Evolutionary conservation across 305 asterid genomes (phyloP).

Genomic region (Lippia alba): DNA sequence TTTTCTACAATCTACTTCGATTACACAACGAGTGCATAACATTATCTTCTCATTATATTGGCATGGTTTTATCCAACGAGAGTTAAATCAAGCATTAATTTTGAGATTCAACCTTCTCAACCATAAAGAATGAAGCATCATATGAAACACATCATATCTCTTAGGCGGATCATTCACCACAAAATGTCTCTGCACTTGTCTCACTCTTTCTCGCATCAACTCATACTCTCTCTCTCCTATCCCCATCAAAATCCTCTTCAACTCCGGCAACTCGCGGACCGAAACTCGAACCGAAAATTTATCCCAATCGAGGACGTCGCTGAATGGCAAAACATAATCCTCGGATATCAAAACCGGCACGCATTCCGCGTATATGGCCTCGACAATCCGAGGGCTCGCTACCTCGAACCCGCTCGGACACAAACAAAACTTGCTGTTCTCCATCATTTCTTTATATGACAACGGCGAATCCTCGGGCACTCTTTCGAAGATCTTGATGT

Average conservation of each 20-base stretch:
- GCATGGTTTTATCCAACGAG: too few relatives aligned
- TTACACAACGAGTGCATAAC: too few relatives aligned
- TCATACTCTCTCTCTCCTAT: slow-evolving; percentile 41
- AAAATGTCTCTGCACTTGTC: slow-evolving; percentile 49
- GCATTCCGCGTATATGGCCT: slow-evolving; percentile 54
- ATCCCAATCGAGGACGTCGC: slow-evolving; percentile 61
- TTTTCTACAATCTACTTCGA: too few relatives aligned
- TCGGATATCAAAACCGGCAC: slow-evolving; percentile 58
- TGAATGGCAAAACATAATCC: slow-evolving; percentile 49
- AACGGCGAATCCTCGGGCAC: slow-evolving; percentile 33
- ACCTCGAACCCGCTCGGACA: slow-evolving; percentile 63
- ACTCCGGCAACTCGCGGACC: slow-evolving; percentile 40
- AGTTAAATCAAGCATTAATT: slow-evolving; percentile 36
- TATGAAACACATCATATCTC: slow-evolving; percentile 54
- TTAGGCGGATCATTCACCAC: slow-evolving; percentile 59
- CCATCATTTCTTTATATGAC: slow-evolving; percentile 49
- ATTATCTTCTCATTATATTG: too few relatives aligned
- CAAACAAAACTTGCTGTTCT: slow-evolving; percentile 46
- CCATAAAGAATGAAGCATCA: slow-evolving; percentile 61
- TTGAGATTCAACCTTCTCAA: slow-evolving; percentile 58
- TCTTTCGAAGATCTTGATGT: slow-evolving; percentile 39
- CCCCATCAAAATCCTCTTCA: slow-evolving; percentile 44
- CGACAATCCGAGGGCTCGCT: slow-evolving; percentile 58
- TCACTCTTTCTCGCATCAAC: slow-evolving; percentile 36
- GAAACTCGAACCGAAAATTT: slow-evolving; percentile 44